Conservation (phyloP, 306 rosid species). For the Styphnolobium japonicum region DNA sequence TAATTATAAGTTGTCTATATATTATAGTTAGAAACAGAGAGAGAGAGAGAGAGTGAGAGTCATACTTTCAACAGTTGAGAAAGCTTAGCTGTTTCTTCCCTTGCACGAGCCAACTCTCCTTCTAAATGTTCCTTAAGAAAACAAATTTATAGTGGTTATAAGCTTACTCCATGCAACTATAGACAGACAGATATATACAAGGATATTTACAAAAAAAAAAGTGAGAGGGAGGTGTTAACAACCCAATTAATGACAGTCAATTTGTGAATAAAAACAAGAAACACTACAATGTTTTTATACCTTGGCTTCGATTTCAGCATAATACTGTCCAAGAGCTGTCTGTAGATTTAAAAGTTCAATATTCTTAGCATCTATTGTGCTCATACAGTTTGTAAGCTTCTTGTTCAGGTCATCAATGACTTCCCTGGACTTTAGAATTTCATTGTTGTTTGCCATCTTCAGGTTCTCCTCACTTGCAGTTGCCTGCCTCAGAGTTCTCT, state of each 20-base stretch:
- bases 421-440: constrained; percentile 63
- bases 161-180: constrained; percentile 19
- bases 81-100: constrained; percentile 70
- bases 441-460: constrained; percentile 52
- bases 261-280: neutral
- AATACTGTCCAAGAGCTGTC: constrained; percentile 98
- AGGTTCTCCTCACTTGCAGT: constrained; percentile 63
- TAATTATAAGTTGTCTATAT: neutral
- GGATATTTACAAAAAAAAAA: neutral
- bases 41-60: constrained; percentile 12
- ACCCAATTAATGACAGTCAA: neutral
- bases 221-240: neutral
- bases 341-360: constrained; percentile 84
- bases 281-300: constrained; percentile 37
- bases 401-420: constrained; percentile 72
- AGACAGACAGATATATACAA: constrained; percentile 1
- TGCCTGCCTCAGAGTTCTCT: constrained; percentile 78
- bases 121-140: constrained; percentile 77
- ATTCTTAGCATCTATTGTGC: constrained; percentile 78
- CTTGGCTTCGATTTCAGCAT: constrained; percentile 99
- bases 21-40: neutral
- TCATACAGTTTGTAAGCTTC: constrained; percentile 63
- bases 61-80: constrained; percentile 67
- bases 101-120: constrained; percentile 69
- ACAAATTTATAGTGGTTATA: constrained; percentile 14